Percentiles rank a stretch among this genome's conserved stretches.
Evolutionary conservation across 306 rosid species (phyloP).

Genomic region (Lupinus albus): DNA sequence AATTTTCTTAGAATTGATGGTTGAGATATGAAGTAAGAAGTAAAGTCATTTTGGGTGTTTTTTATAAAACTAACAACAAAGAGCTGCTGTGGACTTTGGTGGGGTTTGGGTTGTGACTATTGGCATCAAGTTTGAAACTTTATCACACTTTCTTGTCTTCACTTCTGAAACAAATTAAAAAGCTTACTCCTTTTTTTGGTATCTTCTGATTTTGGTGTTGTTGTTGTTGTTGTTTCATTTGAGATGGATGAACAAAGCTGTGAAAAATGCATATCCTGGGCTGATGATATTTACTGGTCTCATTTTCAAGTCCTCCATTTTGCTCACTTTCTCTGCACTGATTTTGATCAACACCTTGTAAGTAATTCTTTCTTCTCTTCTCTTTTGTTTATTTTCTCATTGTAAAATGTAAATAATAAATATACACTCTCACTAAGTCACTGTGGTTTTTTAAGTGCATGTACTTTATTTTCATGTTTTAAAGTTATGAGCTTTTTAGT

Average conservation of each 20-base stretch:
- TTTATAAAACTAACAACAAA: too few relatives aligned
- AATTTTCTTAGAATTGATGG: too few relatives aligned
- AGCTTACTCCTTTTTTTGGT: too few relatives aligned
- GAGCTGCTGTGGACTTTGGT: background rate
- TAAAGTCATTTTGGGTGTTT: too few relatives aligned
- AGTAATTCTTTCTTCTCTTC: constrained; percentile 15
- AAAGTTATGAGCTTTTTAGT: too few relatives aligned
- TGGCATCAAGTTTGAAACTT: too few relatives aligned
- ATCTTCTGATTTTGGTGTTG: background rate
- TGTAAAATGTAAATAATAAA: too few relatives aligned
- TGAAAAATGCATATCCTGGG: constrained; percentile 51
- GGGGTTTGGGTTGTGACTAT: background rate
- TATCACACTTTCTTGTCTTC: too few relatives aligned
- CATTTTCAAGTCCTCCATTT: constrained; percentile 62
- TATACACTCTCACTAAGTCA: too few relatives aligned
- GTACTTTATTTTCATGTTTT: background rate
- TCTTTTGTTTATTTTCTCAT: background rate
- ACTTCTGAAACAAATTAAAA: too few relatives aligned
- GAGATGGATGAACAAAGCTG: constrained; percentile 40
- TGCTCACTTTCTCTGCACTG: constrained; percentile 47
- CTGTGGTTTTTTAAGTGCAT: background rate
- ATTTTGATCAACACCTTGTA: constrained; percentile 58
- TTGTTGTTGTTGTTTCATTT: too few relatives aligned
- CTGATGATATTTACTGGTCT: constrained; percentile 63
- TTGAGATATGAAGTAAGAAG: too few relatives aligned